Percentiles rank a stretch among this genome's conserved stretches.
Evolutionary conservation across 352 stramenopile species (phyloP).

Genomic region (Aphanomyces astaci): DNA sequence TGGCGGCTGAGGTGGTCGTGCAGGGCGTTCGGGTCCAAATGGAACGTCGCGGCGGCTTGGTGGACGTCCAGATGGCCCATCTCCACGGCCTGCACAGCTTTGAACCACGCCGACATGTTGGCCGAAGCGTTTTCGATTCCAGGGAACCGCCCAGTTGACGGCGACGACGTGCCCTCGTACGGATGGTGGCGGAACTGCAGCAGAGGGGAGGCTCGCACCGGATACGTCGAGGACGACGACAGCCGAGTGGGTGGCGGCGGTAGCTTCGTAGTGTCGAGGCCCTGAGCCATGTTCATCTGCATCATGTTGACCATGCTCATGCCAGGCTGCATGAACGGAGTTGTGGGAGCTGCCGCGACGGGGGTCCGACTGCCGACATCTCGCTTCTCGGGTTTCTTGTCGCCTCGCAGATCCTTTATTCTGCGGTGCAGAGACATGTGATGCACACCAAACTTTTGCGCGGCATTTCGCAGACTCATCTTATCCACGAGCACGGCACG

Average conservation of each 20-base stretch:
- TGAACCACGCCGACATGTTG: slow-evolving; percentile 10
- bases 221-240: no score
- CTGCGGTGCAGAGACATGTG: slow-evolving; percentile 55
- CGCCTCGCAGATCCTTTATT: slow-evolving; percentile 21
- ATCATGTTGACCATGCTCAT: slow-evolving; percentile 22
- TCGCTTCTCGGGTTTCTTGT: slow-evolving; percentile 13
- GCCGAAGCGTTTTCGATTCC: not conserved
- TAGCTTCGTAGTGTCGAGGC: not conserved
- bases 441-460: slow-evolving; percentile 56
- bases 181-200: no score
- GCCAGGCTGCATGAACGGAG: not conserved
- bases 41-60: slow-evolving; percentile 5
- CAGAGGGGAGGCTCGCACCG: no score
- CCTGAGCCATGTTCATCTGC: slow-evolving; percentile 18
- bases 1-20: slow-evolving; percentile 14
- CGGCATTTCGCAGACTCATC: slow-evolving; percentile 45
- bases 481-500: slow-evolving; percentile 57
- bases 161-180: no score
- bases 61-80: slow-evolving; percentile 8
- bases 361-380: not conserved
- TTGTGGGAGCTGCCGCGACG: not conserved
- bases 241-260: not conserved
- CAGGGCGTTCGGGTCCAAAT: slow-evolving; percentile 1
- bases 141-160: no score
- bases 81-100: slow-evolving; percentile 11